Evolutionary conservation across 2,329 filamentous ascomycete species (phyloP), one percentile per base, ranked within the genome.

Genomic region (Aspergillus novoparasiticus): DNA sequence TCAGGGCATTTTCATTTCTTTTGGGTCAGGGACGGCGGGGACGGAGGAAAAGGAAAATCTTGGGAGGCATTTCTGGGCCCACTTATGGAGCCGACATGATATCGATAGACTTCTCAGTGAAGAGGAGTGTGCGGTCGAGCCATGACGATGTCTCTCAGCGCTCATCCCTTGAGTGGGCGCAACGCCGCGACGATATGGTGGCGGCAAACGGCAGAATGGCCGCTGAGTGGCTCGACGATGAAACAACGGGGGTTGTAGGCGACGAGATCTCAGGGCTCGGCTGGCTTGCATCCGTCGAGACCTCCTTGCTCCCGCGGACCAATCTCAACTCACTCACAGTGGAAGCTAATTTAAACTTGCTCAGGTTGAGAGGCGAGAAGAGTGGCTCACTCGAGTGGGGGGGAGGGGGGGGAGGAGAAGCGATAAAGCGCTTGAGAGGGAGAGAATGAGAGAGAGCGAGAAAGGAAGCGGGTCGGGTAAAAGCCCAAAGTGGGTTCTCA

Each of bases 361-460:
- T 51, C 48, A 10, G 11, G 45, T 48, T 11, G 21, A 48, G 46
- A 50, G 46, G 46, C 23, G 50, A 43, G 43, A 62, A 61, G 30
- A 60, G 39, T n/a, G 39, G 39, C 39, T 41, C 39, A n/a, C 16
- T 41, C 1, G 6, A 41, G 39, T n/a, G 39, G 39, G 39, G 39
- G 12, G 4, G 16, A 23, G 23, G 23, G 23, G 23, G 23, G 23
- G 23, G 23, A 23, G n/a, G n/a, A 64, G 63, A 65, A 61, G 58
- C 64, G 34, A 60, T 50, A 30, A 54, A 43, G 48, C 39, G 46
- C 39, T 41, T 41, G 54, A 57, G 45, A 51, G 46, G 51, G 45
- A 60, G 28, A 53, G 32, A 56, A 56, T 53, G 59, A 58, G 59
- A 54, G 48, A 39, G 36, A 50, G 16, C 10, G 53, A 56, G 36